These are phyloP conservation scores for Fusarium sp. DNA, from an alignment of 2,329 filamentous ascomycete species.

Conservation along the genomic window DNA sequence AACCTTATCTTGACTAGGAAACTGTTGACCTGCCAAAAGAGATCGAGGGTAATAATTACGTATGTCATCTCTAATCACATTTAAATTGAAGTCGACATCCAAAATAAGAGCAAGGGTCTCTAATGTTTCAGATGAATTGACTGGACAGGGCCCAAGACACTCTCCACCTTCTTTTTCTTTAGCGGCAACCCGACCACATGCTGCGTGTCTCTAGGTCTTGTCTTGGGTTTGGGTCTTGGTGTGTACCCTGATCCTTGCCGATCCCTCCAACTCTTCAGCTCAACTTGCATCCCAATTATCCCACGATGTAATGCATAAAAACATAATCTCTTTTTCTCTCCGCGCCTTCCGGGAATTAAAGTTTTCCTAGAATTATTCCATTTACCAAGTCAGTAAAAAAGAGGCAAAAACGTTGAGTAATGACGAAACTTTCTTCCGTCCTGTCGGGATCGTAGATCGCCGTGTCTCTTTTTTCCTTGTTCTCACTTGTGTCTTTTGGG, in stretches of 20 bases:
- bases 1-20: no score
- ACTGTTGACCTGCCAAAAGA: neutral
- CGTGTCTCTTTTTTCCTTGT: neutral
- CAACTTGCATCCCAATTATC: no score
- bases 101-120: conserved; percentile 12
- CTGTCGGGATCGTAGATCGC: conserved; percentile 25
- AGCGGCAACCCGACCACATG: conserved; percentile 4
- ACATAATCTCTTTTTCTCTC: neutral
- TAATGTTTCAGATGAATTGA: conserved; percentile 29
- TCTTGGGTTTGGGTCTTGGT: neutral
- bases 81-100: neutral
- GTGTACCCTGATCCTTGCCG: conserved; percentile 19
- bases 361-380: neutral
- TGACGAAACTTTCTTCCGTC: neutral
- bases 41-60: neutral
- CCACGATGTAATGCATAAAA: conserved; percentile 1
- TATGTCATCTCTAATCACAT: neutral
- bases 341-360: conserved; percentile 2
- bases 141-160: neutral
- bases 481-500: conserved; percentile 18
- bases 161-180: neutral
- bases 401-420: conserved; percentile 2
- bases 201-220: neutral
- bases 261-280: neutral
- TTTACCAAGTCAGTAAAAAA: neutral